Base-by-base conservation (phyloP, 2,329 filamentous ascomycete species). In the Aurifilum marmelostoma region DNA sequence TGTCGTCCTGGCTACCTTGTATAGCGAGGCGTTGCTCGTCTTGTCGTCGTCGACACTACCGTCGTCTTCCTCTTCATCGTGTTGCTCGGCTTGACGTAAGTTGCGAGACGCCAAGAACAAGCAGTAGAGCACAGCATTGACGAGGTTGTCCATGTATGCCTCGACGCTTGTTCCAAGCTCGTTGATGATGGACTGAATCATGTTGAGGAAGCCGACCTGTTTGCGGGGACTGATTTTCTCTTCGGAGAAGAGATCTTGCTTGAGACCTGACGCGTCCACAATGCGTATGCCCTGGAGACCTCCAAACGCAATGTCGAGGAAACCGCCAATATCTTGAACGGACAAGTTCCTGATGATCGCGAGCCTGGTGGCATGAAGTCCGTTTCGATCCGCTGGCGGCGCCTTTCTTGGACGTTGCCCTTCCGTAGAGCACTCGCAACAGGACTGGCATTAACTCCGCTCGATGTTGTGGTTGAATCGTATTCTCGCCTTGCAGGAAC, bases 201-300 rank as follows among this genome's bases (percentile, higher is more conserved):
- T 96, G 76, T 97, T 97, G 65, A 97, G 82, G 76, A 97, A 89
- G 83, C 97, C 96, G 69, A 96, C 87, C 78, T 97, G 95, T 78
- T 94, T 96, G 75, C 94, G 88, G 14, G 87, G 80, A 21, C 88
- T 86, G 34, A 94, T 80, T 16, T 91, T 71, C 59, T 92, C 87
- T 37, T 84, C 80, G 1, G 83, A 78, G 63, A 94, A 86, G 0
- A 84, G 76, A 67, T 85, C 81, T 63, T 87, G 83, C 2, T 85
- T 80, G 8, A 88, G 74, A 6, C 80, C 74, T 1, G 80, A 76
- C 14, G 85, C 80, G 65, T 87, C 82, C 24, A 91, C 75, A 12
- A 95, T 79, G 2, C 83, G 83, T 18, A 93, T 79, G 56, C 85
- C 83, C 50, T 84, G 86, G 24, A 97, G 83, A 67, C 88, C 84